Percentiles rank a stretch among this genome's conserved stretches.
These are phyloP conservation scores for Avena insularis DNA, from an alignment of 176 grass and related monocot species.

Conservation along the genomic window DNA sequence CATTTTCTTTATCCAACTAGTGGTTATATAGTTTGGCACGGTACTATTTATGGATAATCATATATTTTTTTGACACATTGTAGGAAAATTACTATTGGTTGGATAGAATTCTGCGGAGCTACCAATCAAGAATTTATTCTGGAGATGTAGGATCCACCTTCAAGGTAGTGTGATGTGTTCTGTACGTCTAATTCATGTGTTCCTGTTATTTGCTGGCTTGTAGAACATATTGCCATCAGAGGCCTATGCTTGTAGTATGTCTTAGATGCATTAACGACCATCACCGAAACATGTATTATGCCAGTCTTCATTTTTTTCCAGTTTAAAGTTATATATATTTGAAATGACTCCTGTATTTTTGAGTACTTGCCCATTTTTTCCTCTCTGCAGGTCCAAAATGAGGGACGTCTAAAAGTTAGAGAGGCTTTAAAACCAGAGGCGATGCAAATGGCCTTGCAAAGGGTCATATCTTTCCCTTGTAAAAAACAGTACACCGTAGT, in stretches of 20 bases:
- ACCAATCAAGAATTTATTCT: conserved; percentile 94
- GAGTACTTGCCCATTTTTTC: conserved; percentile 1
- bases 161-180: conserved; percentile 59
- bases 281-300: conserved; percentile 20
- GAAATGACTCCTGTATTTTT: conserved; percentile 1
- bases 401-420: conserved; percentile 84
- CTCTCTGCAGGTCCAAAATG: conserved; percentile 81
- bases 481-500: conserved; percentile 92
- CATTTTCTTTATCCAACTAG: conserved; percentile 27
- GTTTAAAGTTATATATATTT: conserved; percentile 10
- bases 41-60: conserved; percentile 25
- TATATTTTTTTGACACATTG: conserved; percentile 34
- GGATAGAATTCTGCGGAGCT: conserved; percentile 91
- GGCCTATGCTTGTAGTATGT: conserved; percentile 17
- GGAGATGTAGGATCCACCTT: conserved; percentile 85
- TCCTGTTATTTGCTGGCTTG: conserved; percentile 12
- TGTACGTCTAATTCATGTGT: neutral
- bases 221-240: conserved; percentile 23
- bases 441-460: conserved; percentile 77
- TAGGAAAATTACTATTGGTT: conserved; percentile 99
- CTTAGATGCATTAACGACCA: conserved; percentile 18
- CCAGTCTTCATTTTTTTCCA: conserved; percentile 12
- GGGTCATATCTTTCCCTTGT: conserved; percentile 87
- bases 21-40: conserved; percentile 26
- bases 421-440: conserved; percentile 62